phyloP scores from a whole-genome alignment of 1,284 basidiomycete species.

The Puccinia brachypodii region DNA sequence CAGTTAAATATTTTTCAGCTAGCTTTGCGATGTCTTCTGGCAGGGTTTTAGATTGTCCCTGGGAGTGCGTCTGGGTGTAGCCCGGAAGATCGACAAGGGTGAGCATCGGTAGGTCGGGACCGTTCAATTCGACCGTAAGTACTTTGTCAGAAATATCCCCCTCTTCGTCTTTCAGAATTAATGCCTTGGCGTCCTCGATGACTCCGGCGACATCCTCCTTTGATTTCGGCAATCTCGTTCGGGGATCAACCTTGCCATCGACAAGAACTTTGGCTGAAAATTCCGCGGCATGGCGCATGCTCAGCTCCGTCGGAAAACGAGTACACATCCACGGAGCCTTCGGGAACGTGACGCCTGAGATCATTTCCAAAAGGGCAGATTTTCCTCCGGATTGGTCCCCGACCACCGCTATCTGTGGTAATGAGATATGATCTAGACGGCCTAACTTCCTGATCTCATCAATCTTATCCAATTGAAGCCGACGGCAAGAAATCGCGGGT shows the following conservation, averaged over 20 bases:
- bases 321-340: conserved; percentile 99
- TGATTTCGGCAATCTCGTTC: conserved; percentile 65
- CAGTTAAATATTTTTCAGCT: conserved; percentile 93
- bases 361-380: conserved; percentile 92
- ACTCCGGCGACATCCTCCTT: conserved; percentile 60
- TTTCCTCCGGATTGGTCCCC: conserved; percentile 98
- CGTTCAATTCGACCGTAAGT: conserved; percentile 84
- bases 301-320: conserved; percentile 93
- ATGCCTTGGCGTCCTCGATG: conserved; percentile 87
- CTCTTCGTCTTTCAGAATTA: conserved; percentile 79
- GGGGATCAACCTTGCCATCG: not conserved
- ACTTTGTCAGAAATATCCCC: conserved; percentile 91
- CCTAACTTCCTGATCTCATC: conserved; percentile 17
- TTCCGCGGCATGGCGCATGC: conserved; percentile 70
- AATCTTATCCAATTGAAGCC: not conserved
- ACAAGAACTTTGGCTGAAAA: not conserved
- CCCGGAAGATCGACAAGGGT: conserved; percentile 96
- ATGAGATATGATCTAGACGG: not conserved
- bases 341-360: conserved; percentile 97
- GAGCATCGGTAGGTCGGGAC: conserved; percentile 89
- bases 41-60: conserved; percentile 92
- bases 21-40: conserved; percentile 86
- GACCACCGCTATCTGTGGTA: conserved; percentile 96
- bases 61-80: conserved; percentile 88
- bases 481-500: not conserved